phyloP scores from a whole-genome alignment of 2,329 filamentous ascomycete species.

The Fusarium sp. region DNA sequence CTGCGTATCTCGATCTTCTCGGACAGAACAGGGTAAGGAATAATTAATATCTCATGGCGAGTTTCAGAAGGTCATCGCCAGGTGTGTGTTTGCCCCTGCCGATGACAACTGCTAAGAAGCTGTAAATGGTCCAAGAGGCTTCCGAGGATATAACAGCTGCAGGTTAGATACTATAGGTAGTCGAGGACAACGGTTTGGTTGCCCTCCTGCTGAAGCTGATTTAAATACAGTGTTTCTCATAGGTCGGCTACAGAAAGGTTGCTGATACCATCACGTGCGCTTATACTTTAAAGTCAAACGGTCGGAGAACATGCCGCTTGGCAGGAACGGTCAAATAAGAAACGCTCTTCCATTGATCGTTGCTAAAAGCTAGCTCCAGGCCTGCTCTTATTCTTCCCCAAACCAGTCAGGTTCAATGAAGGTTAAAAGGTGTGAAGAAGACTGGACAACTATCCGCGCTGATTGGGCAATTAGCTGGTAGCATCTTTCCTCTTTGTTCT shows the following conservation, averaged over 20 bases:
- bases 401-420: conserved; percentile 12
- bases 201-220: background rate
- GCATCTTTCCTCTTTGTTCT: conserved; percentile 11
- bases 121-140: background rate
- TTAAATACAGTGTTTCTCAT: background rate
- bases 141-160: background rate
- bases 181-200: background rate
- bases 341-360: background rate
- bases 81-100: conserved; percentile 12
- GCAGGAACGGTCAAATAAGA: conserved; percentile 16
- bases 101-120: background rate
- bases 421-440: background rate
- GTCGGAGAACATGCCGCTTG: conserved; percentile 1
- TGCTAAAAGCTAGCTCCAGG: conserved; percentile 4
- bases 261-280: conserved; percentile 18
- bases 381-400: background rate
- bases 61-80: conserved; percentile 12
- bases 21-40: background rate
- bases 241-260: conserved; percentile 3
- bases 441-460: background rate
- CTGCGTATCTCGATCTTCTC: conserved; percentile 7
- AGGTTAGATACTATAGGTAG: background rate
- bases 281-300: background rate
- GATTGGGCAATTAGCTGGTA: conserved; percentile 14
- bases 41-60: conserved; percentile 14